Percentiles rank a stretch among this genome's conserved stretches.
phyloP scores from a whole-genome alignment of 768 basidiomycete genomes.

The Hygrocybe punicea region DNA sequence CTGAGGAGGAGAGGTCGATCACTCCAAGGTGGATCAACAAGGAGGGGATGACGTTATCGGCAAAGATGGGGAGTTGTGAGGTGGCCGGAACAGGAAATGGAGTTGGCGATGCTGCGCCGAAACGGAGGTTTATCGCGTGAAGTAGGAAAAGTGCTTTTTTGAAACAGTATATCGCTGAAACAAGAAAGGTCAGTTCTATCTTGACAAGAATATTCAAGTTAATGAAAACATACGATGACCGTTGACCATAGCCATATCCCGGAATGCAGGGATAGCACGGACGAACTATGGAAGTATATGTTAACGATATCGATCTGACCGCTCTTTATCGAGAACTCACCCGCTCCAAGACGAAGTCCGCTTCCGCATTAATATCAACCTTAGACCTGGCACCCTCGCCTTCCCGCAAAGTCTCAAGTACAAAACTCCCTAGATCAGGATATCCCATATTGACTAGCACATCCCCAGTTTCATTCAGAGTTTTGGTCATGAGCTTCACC shows the following conservation, averaged over 20 bases:
- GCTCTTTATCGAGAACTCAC: slow-evolving; percentile 36
- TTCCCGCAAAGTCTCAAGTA: slow-evolving; percentile 63
- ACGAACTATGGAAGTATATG: slow-evolving; percentile 52
- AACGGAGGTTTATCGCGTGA: slow-evolving; percentile 64
- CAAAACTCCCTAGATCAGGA: slow-evolving; percentile 68
- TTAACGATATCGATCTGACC: not conserved
- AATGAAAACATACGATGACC: slow-evolving; percentile 50
- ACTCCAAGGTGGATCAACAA: slow-evolving; percentile 74
- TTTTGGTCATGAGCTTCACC: slow-evolving; percentile 59
- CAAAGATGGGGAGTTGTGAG: slow-evolving; percentile 58
- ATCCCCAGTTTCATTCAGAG: slow-evolving; percentile 70
- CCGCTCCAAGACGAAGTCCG: slow-evolving; percentile 61
- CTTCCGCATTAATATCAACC: slow-evolving; percentile 32
- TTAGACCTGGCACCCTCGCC: slow-evolving; percentile 35
- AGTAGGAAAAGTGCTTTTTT: slow-evolving; percentile 86
- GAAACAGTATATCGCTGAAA: slow-evolving; percentile 77
- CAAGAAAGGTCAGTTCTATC: slow-evolving; percentile 9
- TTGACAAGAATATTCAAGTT: slow-evolving; percentile 1
- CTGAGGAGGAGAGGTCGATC: slow-evolving; percentile 57
- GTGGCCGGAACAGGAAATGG: slow-evolving; percentile 65
- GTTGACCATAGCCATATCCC: slow-evolving; percentile 68
- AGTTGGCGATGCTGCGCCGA: slow-evolving; percentile 50
- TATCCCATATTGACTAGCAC: slow-evolving; percentile 60
- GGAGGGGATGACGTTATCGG: slow-evolving; percentile 84
- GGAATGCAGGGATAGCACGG: slow-evolving; percentile 74